phyloP scores from a whole-genome alignment of 2,329 filamentous ascomycete species.

The Claviceps arundinis region DNA sequence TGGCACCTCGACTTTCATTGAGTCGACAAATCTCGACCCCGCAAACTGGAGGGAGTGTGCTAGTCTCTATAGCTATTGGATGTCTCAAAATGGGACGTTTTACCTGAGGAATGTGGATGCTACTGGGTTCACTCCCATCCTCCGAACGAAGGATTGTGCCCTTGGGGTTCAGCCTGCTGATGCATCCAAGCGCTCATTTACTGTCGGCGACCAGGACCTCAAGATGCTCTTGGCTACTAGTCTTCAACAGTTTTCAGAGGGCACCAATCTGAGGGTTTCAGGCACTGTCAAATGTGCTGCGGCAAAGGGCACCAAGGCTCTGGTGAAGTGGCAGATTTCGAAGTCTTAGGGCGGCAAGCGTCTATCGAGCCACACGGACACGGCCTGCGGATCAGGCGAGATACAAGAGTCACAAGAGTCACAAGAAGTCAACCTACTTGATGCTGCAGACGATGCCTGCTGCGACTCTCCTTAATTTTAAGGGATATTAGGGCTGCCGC shows the following conservation, averaged over 20 bases:
- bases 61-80: slow-evolving; percentile 18
- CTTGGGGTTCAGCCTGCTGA: slow-evolving; percentile 14
- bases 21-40: slow-evolving; percentile 10
- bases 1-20: slow-evolving; percentile 13
- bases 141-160: slow-evolving; percentile 14
- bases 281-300: slow-evolving; percentile 11
- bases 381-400: background rate
- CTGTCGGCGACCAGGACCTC: slow-evolving; percentile 14
- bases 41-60: slow-evolving; percentile 20
- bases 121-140: slow-evolving; percentile 11
- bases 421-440: background rate
- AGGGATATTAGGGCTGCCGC: too few species aligned
- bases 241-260: slow-evolving; percentile 10
- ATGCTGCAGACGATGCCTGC: background rate
- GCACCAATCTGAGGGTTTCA: slow-evolving; percentile 10
- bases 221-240: slow-evolving; percentile 10
- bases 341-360: slow-evolving; percentile 7
- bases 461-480: background rate
- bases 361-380: background rate
- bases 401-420: background rate
- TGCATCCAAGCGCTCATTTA: slow-evolving; percentile 9
- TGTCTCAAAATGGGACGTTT: slow-evolving; percentile 18
- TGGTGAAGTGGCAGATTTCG: slow-evolving; percentile 12
- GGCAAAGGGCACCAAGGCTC: slow-evolving; percentile 7
- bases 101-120: slow-evolving; percentile 9